Evolutionary conservation across 208 protist species (phyloP), one percentile per base, ranked within the genome.

Genomic region (Acanthamoeba sp.): DNA sequence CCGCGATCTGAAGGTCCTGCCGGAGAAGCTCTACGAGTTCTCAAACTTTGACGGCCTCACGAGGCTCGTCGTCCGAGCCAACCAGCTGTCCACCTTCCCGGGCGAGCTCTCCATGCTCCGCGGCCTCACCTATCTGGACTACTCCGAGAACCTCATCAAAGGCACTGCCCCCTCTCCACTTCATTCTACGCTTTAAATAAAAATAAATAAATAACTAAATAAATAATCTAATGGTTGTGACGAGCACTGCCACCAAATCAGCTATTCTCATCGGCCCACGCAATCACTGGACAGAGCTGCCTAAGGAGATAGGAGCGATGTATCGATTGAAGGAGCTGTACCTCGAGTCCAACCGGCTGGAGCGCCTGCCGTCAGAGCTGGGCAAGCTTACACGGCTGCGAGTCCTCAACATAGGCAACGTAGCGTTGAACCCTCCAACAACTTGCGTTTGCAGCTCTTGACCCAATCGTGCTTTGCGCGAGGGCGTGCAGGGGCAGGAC

Each of bases 11-110:
- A 38, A 24, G 36, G n/a, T 29, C 22, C 71, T 82, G 9, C 71
- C 71, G 34, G 71, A 82, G 71, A 82, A 82, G 38, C 71, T 82
- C 71, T 82, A 36, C 71, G 71, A 82, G 38, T 82, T 82, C 36
- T n/a, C 36, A 1, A 82, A 82, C 38, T 82, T 82, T 38, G 71
- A 82, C 38, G 71, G 71, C 12, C 71, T 82, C 20, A 82, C 71
- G 27, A 82, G 45, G 36, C 71, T 82, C n/a, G 29, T 82, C n/a
- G 34, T 82, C 22, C 71, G 71, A 9, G 36, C n/a, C 38, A 82
- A 82, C 38, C n/a, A 48, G 22, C 71, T 82, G 22, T n/a, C 36
- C 5, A 38, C 71, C n/a, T 82, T 82, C 36, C 71, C 71, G 29
- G 71, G 71, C 71, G 71, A 82, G 71, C 22, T 82, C 18, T 82